A percentile compares a stretch with the other conserved stretches of the same genome.
phyloP scores from a whole-genome alignment of 495 filamentous ascomycete species.

The Trichoderma asperelloides region DNA sequence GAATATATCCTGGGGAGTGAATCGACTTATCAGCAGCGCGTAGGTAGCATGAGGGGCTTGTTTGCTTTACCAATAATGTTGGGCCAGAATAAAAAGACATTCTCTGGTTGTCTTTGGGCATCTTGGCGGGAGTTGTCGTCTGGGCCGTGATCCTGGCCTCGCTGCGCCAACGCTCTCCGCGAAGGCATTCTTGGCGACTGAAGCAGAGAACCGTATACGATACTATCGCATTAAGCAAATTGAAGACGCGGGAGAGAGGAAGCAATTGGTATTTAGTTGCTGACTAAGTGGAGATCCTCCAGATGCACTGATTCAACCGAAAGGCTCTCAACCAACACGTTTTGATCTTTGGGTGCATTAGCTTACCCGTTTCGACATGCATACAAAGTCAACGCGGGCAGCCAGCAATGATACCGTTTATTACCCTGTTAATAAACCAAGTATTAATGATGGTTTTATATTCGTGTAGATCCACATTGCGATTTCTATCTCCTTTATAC shows the following conservation, averaged over 20 bases:
- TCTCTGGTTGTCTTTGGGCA: constrained; percentile 41
- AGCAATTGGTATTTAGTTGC: background rate
- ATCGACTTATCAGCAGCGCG: background rate
- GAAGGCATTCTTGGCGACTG: background rate
- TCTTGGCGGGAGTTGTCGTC: background rate
- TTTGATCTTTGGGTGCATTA: background rate
- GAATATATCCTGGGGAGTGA: constrained; percentile 59
- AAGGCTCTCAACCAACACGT: background rate
- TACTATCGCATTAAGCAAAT: background rate
- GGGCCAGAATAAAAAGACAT: constrained; percentile 91
- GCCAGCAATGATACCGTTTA: too few relatives aligned
- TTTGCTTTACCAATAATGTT: constrained; percentile 59
- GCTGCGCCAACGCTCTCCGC: background rate
- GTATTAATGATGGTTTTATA: too few relatives aligned
- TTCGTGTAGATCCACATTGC: too few relatives aligned
- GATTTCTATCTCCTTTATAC: too few relatives aligned
- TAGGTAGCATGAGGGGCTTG: background rate
- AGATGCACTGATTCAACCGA: background rate
- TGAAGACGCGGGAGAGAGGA: background rate
- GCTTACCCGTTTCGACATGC: too few relatives aligned
- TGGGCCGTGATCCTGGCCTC: background rate
- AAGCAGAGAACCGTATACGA: background rate
- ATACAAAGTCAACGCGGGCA: too few relatives aligned
- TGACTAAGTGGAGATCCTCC: background rate
- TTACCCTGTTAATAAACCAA: too few relatives aligned